Percentiles rank a stretch among this genome's conserved stretches.
phyloP scores from a whole-genome alignment of 140 eudicot genomes.

The Stevia rebaudiana region DNA sequence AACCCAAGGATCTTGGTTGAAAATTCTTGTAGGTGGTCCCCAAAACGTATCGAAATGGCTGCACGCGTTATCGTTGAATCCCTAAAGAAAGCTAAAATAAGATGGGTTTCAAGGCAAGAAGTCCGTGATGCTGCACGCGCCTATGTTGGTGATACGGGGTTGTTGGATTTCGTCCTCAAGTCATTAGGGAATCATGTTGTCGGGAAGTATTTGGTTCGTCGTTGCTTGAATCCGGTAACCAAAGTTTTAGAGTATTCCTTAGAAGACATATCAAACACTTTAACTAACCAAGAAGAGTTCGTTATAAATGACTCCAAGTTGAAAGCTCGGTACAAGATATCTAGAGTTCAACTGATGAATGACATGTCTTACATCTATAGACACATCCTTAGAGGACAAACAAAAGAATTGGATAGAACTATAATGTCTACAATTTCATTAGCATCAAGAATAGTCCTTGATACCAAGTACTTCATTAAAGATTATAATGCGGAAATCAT shows the following conservation, averaged over 20 bases:
- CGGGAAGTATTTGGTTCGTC: conserved; percentile 78
- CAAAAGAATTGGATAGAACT: conserved; percentile 26
- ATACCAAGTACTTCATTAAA: conserved; percentile 63
- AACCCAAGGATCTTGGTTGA: conserved; percentile 61
- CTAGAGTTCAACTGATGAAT: conserved; percentile 61
- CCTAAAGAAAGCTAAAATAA: conserved; percentile 58
- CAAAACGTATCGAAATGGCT: conserved; percentile 94
- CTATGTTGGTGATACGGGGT: conserved; percentile 90
- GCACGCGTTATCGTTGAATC: conserved; percentile 81
- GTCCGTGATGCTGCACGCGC: conserved; percentile 91
- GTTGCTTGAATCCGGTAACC: conserved; percentile 88
- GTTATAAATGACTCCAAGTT: conserved; percentile 30
- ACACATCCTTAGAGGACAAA: conserved; percentile 45
- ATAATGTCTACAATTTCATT: conserved; percentile 39
- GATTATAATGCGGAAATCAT: conserved; percentile 33
- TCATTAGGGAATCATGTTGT: conserved; percentile 89
- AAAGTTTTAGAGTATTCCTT: conserved; percentile 86
- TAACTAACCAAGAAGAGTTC: conserved; percentile 49
- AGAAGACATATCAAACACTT: conserved; percentile 59
- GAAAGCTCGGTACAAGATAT: conserved; percentile 42
- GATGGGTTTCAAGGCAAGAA: conserved; percentile 95
- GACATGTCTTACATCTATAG: conserved; percentile 61
- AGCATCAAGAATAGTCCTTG: conserved; percentile 82
- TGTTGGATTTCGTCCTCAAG: conserved; percentile 87
- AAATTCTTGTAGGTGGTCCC: conserved; percentile 87